These are phyloP conservation scores for Candida namnaoensis DNA, from an alignment of 805 yeast species.

Conservation along the genomic window DNA sequence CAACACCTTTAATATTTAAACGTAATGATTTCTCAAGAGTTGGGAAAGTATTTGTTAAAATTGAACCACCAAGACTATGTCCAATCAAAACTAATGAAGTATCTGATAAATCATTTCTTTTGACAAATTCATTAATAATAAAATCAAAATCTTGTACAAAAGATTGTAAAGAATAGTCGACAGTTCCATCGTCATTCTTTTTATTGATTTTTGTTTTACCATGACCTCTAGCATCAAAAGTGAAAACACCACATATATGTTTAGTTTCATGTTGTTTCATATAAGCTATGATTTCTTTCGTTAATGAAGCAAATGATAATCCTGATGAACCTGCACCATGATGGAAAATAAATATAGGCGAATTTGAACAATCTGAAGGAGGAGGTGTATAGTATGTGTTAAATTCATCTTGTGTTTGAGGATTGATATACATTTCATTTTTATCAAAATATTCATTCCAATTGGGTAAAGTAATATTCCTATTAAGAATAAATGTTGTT, in stretches of 20 bases:
- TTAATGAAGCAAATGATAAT: constrained; percentile 59
- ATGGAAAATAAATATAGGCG: constrained; percentile 66
- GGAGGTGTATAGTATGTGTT: constrained; percentile 58
- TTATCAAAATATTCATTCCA: constrained; percentile 28
- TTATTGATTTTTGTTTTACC: constrained; percentile 38
- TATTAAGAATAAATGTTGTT: too few relatives aligned
- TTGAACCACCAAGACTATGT: constrained; percentile 90
- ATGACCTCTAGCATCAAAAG: constrained; percentile 84
- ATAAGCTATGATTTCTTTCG: constrained; percentile 22
- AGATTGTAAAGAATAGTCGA: constrained; percentile 35
- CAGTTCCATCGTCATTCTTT: constrained; percentile 9
- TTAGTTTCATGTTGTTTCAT: constrained; percentile 5
- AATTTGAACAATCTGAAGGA: constrained; percentile 11
- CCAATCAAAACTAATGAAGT: constrained; percentile 57
- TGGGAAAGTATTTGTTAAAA: constrained; percentile 47
- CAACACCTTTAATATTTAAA: constrained; percentile 49
- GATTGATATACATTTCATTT: constrained; percentile 11
- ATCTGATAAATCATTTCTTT: constrained; percentile 4
- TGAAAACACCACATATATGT: constrained; percentile 48
- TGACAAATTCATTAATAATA: constrained; percentile 33
- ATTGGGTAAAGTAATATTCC: not conserved
- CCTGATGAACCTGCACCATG: constrained; percentile 97
- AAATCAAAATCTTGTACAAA: constrained; percentile 51
- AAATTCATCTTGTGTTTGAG: constrained; percentile 18
- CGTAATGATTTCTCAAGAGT: constrained; percentile 7